Percentiles rank a stretch among this genome's conserved stretches.
Evolutionary conservation across 1,284 basidiomycete genomes (phyloP).

Genomic region (Boletellus deceptivus): DNA sequence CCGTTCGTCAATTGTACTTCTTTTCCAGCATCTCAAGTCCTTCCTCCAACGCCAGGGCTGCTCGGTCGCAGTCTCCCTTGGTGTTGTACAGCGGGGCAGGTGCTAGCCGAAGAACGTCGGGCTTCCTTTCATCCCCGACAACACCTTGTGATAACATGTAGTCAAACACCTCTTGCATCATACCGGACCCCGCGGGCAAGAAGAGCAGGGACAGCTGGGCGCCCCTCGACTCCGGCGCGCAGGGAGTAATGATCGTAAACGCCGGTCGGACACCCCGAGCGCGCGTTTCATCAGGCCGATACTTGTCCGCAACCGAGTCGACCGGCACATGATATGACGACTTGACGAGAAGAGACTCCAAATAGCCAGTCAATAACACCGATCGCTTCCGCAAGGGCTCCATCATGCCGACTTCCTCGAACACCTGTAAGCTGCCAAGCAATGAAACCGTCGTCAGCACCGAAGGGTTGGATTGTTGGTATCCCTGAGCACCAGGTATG

Average conservation of each 20-base stretch:
- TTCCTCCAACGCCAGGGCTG: slow-evolving; percentile 61
- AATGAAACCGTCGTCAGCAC: slow-evolving; percentile 78
- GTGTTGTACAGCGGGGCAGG: slow-evolving; percentile 86
- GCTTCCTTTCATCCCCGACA: slow-evolving; percentile 85
- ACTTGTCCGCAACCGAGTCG: slow-evolving; percentile 37
- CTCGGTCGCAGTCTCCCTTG: slow-evolving; percentile 70
- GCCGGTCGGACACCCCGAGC: slow-evolving; percentile 33
- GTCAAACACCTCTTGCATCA: slow-evolving; percentile 73
- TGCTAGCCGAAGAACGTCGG: slow-evolving; percentile 86
- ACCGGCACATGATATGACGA: slow-evolving; percentile 62
- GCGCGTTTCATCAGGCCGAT: slow-evolving; percentile 20
- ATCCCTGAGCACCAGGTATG: slow-evolving; percentile 89
- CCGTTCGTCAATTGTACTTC: slow-evolving; percentile 8
- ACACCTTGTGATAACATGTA: slow-evolving; percentile 70
- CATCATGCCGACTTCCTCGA: slow-evolving; percentile 78
- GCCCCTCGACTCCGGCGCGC: slow-evolving; percentile 64
- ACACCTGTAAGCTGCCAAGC: slow-evolving; percentile 78
- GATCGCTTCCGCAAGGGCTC: slow-evolving; percentile 66
- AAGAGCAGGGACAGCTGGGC: slow-evolving; percentile 86
- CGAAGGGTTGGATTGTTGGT: slow-evolving; percentile 93
- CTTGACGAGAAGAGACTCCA: slow-evolving; percentile 63
- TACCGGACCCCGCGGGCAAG: slow-evolving; percentile 55
- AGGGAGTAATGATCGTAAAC: slow-evolving; percentile 90
- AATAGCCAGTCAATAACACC: slow-evolving; percentile 63
- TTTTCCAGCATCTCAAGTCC: slow-evolving; percentile 38